Evolutionary conservation across 768 basidiomycete species (phyloP).

Genomic region (Psilocybe tampanensis): DNA sequence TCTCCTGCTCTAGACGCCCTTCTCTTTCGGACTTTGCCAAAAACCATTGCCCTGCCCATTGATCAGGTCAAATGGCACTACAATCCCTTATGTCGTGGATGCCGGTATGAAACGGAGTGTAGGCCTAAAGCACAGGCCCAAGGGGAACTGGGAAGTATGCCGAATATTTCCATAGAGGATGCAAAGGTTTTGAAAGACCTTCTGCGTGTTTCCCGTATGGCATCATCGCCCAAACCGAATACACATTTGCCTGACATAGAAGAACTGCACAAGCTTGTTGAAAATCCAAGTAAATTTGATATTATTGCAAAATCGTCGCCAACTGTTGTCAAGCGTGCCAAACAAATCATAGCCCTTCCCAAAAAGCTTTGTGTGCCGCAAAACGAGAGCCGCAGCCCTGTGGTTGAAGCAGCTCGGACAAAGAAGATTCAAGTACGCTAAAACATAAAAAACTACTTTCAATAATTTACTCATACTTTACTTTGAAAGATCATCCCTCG

Average conservation of each 20-base stretch:
- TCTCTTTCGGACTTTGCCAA: conserved; percentile 45
- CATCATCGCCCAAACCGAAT: conserved; percentile 10
- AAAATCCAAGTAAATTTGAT: conserved; percentile 27
- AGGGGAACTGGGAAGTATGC: conserved; percentile 44
- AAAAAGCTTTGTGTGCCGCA: conserved; percentile 20
- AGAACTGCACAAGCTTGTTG: conserved; percentile 42
- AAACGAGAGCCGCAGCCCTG: conserved; percentile 30
- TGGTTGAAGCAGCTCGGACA: conserved; percentile 40
- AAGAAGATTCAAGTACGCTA: conserved; percentile 33
- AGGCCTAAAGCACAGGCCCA: conserved; percentile 32
- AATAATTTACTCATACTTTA: background rate
- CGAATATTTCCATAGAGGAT: conserved; percentile 51
- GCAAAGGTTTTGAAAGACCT: conserved; percentile 40
- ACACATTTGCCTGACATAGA: conserved; percentile 45
- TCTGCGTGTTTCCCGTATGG: conserved; percentile 29
- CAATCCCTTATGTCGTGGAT: conserved; percentile 49
- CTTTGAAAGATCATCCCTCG: conserved; percentile 38
- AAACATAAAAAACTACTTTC: background rate
- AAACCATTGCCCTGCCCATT: conserved; percentile 34
- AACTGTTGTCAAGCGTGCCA: conserved; percentile 40
- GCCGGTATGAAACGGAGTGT: conserved; percentile 42
- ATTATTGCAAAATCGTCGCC: conserved; percentile 33
- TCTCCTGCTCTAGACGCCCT: conserved; percentile 43
- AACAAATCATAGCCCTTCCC: conserved; percentile 39
- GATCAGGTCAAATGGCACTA: conserved; percentile 48